phyloP scores from a whole-genome alignment of 352 stramenopile genomes.

The Phytophthora boehmeriae region DNA sequence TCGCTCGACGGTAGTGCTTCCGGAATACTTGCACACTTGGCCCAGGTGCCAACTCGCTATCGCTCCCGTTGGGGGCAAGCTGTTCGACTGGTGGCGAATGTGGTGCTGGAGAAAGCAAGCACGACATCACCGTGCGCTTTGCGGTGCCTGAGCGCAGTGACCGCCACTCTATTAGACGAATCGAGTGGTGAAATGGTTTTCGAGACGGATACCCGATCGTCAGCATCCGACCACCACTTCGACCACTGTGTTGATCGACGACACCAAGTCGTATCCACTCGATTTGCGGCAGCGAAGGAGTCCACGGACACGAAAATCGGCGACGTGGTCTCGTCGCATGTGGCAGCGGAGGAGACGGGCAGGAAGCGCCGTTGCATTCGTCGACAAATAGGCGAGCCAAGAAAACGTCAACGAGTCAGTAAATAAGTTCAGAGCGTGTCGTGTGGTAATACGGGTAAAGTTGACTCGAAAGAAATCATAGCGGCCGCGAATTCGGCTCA shows the following conservation, averaged over 20 bases:
- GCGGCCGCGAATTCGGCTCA: not conserved
- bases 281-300: constrained; percentile 25
- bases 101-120: constrained; percentile 50
- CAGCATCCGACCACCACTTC: not conserved
- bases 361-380: constrained; percentile 22
- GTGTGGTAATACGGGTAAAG: constrained; percentile 13
- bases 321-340: constrained; percentile 22
- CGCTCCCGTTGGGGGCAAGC: constrained; percentile 39
- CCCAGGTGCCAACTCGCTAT: constrained; percentile 27
- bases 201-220: constrained; percentile 9
- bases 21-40: constrained; percentile 23
- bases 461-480: not conserved
- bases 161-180: constrained; percentile 34
- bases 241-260: not conserved
- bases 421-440: not conserved
- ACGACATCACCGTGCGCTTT: constrained; percentile 7
- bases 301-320: constrained; percentile 13
- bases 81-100: constrained; percentile 47
- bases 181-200: constrained; percentile 29
- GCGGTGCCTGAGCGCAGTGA: constrained; percentile 42
- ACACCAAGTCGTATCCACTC: constrained; percentile 17
- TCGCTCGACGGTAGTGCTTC: constrained; percentile 48
- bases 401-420: constrained; percentile 24
- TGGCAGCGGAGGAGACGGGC: constrained; percentile 16
- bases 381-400: constrained; percentile 6